Evolutionary conservation across 2,329 filamentous ascomycete species (phyloP).

Genomic region (Ceratocystis albifundus): DNA sequence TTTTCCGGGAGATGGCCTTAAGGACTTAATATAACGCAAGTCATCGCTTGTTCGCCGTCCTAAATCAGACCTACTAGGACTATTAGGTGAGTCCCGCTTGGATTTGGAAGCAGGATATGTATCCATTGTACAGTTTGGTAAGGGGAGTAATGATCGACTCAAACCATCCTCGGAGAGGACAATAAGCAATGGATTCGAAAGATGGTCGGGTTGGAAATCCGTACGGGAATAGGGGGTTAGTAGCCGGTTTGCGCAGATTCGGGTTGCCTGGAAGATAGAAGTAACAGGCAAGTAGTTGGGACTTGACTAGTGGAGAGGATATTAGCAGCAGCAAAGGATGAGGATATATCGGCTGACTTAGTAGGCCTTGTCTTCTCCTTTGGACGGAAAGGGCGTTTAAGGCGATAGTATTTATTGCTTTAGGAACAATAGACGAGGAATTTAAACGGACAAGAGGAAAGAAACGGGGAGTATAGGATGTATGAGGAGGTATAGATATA

Average conservation of each 20-base stretch:
- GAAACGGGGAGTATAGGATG: background rate
- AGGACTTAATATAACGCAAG: background rate
- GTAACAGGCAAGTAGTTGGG: background rate
- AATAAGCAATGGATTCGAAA: background rate
- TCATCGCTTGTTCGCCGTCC: slow-evolving; percentile 14
- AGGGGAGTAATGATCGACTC: slow-evolving; percentile 7
- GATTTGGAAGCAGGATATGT: slow-evolving; percentile 19
- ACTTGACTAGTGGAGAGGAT: background rate
- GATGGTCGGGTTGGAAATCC: background rate
- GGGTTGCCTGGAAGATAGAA: background rate
- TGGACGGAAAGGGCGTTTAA: background rate
- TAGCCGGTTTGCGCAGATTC: slow-evolving; percentile 9
- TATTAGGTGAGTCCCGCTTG: slow-evolving; percentile 19
- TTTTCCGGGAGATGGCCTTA: slow-evolving; percentile 9
- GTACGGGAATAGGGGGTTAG: background rate
- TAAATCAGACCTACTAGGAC: slow-evolving; percentile 7
- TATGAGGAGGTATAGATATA: background rate
- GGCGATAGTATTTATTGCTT: background rate
- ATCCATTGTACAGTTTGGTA: slow-evolving; percentile 21
- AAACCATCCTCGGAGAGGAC: slow-evolving; percentile 22
- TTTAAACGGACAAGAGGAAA: background rate
- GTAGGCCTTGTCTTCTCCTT: background rate
- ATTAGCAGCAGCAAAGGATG: background rate
- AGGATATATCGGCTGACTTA: background rate
- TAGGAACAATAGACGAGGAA: background rate